phyloP scores from a whole-genome alignment of 208 protist species.

The Wallacemonas sp. region DNA sequence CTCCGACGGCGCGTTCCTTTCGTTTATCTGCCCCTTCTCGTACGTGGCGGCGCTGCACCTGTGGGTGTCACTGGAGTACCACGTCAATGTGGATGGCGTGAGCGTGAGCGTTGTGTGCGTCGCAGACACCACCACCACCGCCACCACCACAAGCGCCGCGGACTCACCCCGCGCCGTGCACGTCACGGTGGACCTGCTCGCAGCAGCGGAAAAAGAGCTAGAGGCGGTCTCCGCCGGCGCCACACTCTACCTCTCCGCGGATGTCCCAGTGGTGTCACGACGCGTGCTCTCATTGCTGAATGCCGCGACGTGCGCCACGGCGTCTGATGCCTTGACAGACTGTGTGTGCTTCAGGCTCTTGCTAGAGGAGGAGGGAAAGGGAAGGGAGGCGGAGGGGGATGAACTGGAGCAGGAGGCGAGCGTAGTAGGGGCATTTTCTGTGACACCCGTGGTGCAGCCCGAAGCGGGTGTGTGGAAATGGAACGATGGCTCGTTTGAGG shows the following conservation, averaged over 20 bases:
- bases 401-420: too few relatives aligned
- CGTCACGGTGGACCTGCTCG: not conserved
- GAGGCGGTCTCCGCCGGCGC: not conserved
- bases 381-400: too few relatives aligned
- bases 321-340: not conserved
- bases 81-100: constrained; percentile 32
- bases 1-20: not conserved
- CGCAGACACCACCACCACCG: not conserved
- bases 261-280: not conserved
- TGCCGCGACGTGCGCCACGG: constrained; percentile 6
- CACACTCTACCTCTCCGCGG: not conserved
- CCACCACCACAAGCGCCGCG: not conserved
- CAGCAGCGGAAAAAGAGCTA: not conserved
- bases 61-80: constrained; percentile 30
- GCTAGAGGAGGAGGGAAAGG: not conserved
- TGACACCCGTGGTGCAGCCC: constrained; percentile 30
- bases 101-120: constrained; percentile 28
- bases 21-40: constrained; percentile 24
- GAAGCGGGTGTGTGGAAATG: constrained; percentile 56
- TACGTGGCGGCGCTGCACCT: constrained; percentile 26
- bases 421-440: constrained; percentile 18
- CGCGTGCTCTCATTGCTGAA: constrained; percentile 1
- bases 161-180: too few relatives aligned
- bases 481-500: constrained; percentile 44
- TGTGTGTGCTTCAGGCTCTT: constrained; percentile 4